Percentiles rank a stretch among this genome's conserved stretches.
Evolutionary conservation across 306 rosid species (phyloP).

Genomic region (Quercus engelmannii): DNA sequence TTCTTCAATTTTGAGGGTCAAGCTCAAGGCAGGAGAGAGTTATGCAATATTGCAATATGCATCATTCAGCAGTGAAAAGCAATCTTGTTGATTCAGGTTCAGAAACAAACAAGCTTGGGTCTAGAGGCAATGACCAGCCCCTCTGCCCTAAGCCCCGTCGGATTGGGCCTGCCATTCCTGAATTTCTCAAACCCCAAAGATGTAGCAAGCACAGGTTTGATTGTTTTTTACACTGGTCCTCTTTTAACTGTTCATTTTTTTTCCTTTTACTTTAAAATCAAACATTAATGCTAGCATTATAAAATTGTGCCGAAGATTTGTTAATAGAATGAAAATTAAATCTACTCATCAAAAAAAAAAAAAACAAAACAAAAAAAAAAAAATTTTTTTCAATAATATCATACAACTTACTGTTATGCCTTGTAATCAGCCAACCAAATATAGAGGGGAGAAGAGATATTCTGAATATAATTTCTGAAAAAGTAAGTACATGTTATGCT

Average conservation of each 20-base stretch:
- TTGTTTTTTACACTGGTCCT: background rate
- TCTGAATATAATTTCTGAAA: constrained; percentile 57
- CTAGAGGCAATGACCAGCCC: constrained; percentile 42
- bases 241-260: background rate
- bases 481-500: constrained; percentile 30
- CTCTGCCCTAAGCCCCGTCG: constrained; percentile 76
- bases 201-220: constrained; percentile 61
- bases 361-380: no score
- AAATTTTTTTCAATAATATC: no score
- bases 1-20: constrained; percentile 11
- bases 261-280: background rate
- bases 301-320: no score
- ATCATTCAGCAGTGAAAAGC: constrained; percentile 55
- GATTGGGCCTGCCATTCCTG: constrained; percentile 50
- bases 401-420: background rate
- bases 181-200: constrained; percentile 57
- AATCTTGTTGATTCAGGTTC: constrained; percentile 45
- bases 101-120: constrained; percentile 34
- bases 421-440: constrained; percentile 40
- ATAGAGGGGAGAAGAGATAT: constrained; percentile 37
- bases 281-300: background rate
- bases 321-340: no score
- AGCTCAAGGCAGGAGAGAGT: background rate
- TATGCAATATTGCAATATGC: constrained; percentile 28
- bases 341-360: no score